A percentile compares a stretch with the other conserved stretches of the same genome.
These are phyloP conservation scores for Beauveria sp. DNA, from an alignment of 2,329 filamentous ascomycete species.

Conservation along the genomic window DNA sequence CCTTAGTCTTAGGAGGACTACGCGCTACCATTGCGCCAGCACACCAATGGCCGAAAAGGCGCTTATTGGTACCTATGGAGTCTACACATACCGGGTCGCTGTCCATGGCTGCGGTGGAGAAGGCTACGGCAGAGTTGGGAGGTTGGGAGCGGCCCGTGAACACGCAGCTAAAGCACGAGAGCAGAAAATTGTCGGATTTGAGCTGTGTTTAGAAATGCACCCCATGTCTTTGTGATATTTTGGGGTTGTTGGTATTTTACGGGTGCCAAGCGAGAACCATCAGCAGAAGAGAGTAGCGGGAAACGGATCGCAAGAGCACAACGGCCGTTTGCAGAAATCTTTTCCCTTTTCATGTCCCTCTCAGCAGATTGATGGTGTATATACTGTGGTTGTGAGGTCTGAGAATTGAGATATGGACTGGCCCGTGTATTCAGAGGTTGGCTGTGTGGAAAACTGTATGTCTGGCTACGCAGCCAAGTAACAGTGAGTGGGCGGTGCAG, in stretches of 20 bases:
- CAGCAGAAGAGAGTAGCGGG: background rate
- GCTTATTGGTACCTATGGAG: background rate
- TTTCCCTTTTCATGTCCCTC: too few relatives aligned
- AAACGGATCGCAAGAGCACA: background rate
- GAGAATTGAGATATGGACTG: too few relatives aligned
- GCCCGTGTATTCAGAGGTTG: too few relatives aligned
- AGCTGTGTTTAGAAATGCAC: background rate
- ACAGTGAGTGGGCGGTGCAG: too few relatives aligned
- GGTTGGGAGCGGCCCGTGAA: background rate
- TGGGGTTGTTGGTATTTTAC: background rate
- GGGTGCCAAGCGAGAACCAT: background rate
- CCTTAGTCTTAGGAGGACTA: constrained; percentile 27
- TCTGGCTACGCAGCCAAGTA: too few relatives aligned
- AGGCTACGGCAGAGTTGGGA: background rate
- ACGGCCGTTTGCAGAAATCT: too few relatives aligned
- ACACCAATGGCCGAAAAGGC: constrained; percentile 1
- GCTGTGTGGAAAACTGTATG: too few relatives aligned
- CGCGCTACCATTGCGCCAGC: constrained; percentile 5
- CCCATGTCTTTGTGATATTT: background rate
- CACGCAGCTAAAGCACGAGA: background rate
- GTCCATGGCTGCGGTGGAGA: background rate
- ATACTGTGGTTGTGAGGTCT: too few relatives aligned
- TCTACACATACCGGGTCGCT: background rate
- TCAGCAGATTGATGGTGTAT: too few relatives aligned
- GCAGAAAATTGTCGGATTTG: background rate